Evolutionary conservation across 1,284 basidiomycete genomes (phyloP).

Genomic region (Termitomyces sp.): DNA sequence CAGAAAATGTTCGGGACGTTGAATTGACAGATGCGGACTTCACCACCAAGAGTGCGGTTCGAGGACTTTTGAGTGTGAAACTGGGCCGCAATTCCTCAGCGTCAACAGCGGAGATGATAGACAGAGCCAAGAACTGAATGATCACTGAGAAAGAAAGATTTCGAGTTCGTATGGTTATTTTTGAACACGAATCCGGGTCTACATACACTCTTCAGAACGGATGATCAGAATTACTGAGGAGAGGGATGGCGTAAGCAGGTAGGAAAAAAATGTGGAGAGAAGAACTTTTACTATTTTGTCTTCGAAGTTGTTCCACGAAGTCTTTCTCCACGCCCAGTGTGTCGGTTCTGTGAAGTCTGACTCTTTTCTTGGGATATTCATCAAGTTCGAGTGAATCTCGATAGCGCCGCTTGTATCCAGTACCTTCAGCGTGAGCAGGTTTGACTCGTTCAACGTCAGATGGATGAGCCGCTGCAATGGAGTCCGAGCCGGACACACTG

Average conservation of each 20-base stretch:
- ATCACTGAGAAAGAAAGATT: slow-evolving; percentile 22
- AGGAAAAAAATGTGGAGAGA: not conserved
- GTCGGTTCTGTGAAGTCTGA: slow-evolving; percentile 23
- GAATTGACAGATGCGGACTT: not conserved
- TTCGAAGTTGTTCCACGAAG: slow-evolving; percentile 25
- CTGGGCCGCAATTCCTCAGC: not conserved
- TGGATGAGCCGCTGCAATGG: slow-evolving; percentile 29
- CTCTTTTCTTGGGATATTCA: slow-evolving; percentile 23
- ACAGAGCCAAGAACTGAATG: not conserved
- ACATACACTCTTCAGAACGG: slow-evolving; percentile 25
- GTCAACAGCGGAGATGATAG: not conserved
- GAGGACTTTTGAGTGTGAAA: not conserved
- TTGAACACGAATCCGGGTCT: not conserved
- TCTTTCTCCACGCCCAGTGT: slow-evolving; percentile 23
- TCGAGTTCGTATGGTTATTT: not conserved
- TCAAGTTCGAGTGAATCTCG: slow-evolving; percentile 6
- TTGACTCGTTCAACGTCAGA: slow-evolving; percentile 22
- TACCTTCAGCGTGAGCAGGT: slow-evolving; percentile 15
- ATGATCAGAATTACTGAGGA: slow-evolving; percentile 29
- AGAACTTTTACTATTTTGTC: slow-evolving; percentile 29
- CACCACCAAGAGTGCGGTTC: not conserved
- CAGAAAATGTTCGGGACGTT: not conserved
- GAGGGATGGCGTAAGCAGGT: slow-evolving; percentile 1
- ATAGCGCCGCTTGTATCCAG: slow-evolving; percentile 8
- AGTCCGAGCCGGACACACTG: slow-evolving; percentile 26